These are phyloP conservation scores for Anthracocystis panici-leucophaei DNA, from an alignment of 1,284 basidiomycete species.

Conservation along the genomic window DNA sequence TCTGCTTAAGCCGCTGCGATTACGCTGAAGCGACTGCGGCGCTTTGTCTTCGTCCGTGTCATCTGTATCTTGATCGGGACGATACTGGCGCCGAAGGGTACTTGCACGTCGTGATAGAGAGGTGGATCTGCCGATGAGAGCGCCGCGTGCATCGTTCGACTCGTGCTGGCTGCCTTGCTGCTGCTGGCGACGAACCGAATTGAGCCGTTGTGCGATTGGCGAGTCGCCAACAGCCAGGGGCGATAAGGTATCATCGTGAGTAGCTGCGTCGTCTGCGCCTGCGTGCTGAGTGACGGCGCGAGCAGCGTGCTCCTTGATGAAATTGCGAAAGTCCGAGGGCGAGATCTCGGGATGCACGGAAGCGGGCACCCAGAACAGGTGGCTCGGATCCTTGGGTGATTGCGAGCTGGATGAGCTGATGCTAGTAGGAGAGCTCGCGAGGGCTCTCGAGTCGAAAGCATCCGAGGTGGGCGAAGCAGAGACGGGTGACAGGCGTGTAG, in stretches of 20 bases:
- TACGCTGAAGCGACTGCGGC: slow-evolving; percentile 38
- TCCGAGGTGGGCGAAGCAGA: slow-evolving; percentile 23
- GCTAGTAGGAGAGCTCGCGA: slow-evolving; percentile 29
- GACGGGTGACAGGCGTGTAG: slow-evolving; percentile 21
- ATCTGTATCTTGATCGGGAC: slow-evolving; percentile 76
- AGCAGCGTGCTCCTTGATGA: slow-evolving; percentile 89
- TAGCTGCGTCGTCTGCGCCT: slow-evolving; percentile 11
- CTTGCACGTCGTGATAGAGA: slow-evolving; percentile 62
- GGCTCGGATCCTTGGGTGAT: slow-evolving; percentile 58
- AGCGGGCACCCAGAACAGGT: slow-evolving; percentile 98
- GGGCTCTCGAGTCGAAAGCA: slow-evolving; percentile 20
- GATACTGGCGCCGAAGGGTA: slow-evolving; percentile 71
- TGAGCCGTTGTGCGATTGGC: slow-evolving; percentile 47
- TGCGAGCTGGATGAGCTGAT: slow-evolving; percentile 21
- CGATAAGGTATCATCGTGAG: slow-evolving; percentile 26
- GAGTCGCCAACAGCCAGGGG: slow-evolving; percentile 34
- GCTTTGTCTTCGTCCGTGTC: slow-evolving; percentile 74
- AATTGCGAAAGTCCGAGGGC: slow-evolving; percentile 92
- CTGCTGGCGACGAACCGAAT: slow-evolving; percentile 45
- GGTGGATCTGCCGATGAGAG: slow-evolving; percentile 54
- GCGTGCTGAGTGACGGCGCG: slow-evolving; percentile 65
- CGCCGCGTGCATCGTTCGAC: slow-evolving; percentile 21
- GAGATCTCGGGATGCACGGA: slow-evolving; percentile 96
- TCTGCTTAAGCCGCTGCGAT: slow-evolving; percentile 37
- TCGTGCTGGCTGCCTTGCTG: slow-evolving; percentile 30